A percentile compares a stretch with the other conserved stretches of the same genome.
Evolutionary conservation across 306 rosid genomes (phyloP).

Genomic region (Cicer chorassanicum): DNA sequence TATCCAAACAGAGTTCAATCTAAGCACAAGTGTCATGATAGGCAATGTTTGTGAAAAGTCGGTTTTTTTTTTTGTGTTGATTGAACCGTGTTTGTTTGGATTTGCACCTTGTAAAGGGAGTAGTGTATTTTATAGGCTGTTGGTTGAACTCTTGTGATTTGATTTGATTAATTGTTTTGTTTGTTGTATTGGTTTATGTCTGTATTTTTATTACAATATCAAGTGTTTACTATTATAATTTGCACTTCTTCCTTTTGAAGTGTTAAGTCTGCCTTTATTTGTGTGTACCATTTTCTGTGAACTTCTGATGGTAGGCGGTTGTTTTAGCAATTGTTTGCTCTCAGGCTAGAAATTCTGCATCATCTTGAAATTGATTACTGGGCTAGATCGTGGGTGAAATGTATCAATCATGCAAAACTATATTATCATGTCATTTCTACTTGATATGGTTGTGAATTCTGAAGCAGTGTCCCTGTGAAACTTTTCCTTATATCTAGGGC

Average conservation of each 20-base stretch:
- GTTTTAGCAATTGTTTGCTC: slow-evolving; percentile 20
- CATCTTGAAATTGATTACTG: not conserved
- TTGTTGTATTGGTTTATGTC: not conserved
- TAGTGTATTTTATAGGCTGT: too few species aligned
- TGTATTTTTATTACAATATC: not conserved
- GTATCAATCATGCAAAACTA: slow-evolving; percentile 6
- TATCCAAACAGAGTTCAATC: not conserved
- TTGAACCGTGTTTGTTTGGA: not conserved
- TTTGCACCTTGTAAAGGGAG: not conserved
- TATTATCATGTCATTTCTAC: not conserved
- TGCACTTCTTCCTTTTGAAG: not conserved
- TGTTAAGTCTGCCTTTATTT: not conserved
- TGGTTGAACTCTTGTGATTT: not conserved
- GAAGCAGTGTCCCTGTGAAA: not conserved
- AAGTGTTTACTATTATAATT: not conserved
- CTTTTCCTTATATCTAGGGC: not conserved
- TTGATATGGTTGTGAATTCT: slow-evolving; percentile 12
- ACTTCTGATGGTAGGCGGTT: slow-evolving; percentile 17
- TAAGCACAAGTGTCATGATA: not conserved
- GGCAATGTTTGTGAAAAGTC: too few species aligned
- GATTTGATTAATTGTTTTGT: not conserved
- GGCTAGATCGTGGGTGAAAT: not conserved
- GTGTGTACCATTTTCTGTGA: slow-evolving; percentile 6
- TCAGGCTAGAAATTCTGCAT: slow-evolving; percentile 24
- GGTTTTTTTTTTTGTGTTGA: not conserved